Conservation (phyloP, 2,329 filamentous ascomycete species). For the Penicillium sp. region DNA sequence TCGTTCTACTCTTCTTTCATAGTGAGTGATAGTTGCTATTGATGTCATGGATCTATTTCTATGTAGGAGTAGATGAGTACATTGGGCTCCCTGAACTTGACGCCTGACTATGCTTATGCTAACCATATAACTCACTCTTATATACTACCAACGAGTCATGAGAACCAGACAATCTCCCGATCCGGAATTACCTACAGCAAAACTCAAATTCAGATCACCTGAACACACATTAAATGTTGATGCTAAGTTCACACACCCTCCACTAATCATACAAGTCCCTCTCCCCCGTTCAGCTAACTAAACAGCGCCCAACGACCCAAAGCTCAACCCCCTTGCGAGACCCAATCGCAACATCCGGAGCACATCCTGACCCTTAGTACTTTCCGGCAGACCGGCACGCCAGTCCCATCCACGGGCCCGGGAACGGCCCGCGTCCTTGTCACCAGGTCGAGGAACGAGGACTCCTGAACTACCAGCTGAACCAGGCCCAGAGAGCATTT, state of each 20-base stretch:
- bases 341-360: slow-evolving; percentile 66
- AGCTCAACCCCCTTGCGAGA: slow-evolving; percentile 63
- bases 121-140: too few species aligned
- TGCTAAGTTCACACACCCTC: background rate
- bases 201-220: background rate
- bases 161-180: background rate
- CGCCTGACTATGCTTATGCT: too few species aligned
- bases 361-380: slow-evolving; percentile 63
- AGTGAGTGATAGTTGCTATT: background rate
- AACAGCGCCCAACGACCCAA: slow-evolving; percentile 30
- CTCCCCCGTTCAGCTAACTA: slow-evolving; percentile 9
- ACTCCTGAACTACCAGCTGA: slow-evolving; percentile 55
- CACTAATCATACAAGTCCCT: slow-evolving; percentile 10
- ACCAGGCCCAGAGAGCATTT: slow-evolving; percentile 51
- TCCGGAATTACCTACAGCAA: background rate
- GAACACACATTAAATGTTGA: background rate
- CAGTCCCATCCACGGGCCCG: slow-evolving; percentile 67
- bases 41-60: background rate
- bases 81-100: slow-evolving; percentile 13
- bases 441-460: slow-evolving; percentile 34
- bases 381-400: slow-evolving; percentile 54
- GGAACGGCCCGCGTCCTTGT: slow-evolving; percentile 21
- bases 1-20: slow-evolving; percentile 3
- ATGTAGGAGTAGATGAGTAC: background rate
- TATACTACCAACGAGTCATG: too few species aligned